Conservation (phyloP, 345 rosid species). For the Ceriops decandra region DNA sequence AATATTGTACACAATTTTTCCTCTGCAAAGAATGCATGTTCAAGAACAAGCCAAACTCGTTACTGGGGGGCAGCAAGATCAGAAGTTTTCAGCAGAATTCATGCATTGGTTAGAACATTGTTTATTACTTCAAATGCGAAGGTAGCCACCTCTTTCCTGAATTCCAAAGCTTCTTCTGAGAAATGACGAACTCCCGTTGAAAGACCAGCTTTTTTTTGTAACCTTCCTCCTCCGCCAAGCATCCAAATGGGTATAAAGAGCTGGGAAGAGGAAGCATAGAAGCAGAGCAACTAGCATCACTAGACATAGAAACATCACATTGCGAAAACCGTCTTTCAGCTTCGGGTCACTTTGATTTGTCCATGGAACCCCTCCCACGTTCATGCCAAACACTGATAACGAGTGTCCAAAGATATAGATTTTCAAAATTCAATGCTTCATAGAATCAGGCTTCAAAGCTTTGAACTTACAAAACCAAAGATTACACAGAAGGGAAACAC, state of each 20-base stretch:
- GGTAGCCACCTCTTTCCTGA: constrained; percentile 66
- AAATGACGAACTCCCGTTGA: constrained; percentile 70
- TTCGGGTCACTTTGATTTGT: constrained; percentile 64
- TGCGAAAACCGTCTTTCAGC: constrained; percentile 68
- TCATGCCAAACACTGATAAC: constrained; percentile 85
- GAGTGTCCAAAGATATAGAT: neutral
- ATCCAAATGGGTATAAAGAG: constrained; percentile 38
- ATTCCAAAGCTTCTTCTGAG: constrained; percentile 42
- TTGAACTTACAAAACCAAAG: neutral
- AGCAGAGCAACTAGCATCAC: constrained; percentile 53
- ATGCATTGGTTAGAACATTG: neutral
- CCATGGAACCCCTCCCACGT: constrained; percentile 99
- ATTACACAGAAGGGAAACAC: neutral
- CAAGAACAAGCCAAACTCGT: neutral
- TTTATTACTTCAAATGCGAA: constrained; percentile 47
- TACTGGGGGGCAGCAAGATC: neutral
- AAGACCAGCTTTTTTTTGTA: constrained; percentile 63
- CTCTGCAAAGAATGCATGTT: neutral
- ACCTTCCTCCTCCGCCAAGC: constrained; percentile 55
- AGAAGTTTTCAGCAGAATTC: neutral
- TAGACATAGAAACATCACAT: constrained; percentile 73
- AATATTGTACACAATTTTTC: too few species aligned
- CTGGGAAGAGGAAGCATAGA: constrained; percentile 68
- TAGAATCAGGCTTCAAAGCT: too few species aligned
- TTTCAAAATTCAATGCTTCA: neutral